These are phyloP conservation scores for Trichomonascaceae sp. DNA, from an alignment of 1,139 yeast species.

Conservation along the genomic window DNA sequence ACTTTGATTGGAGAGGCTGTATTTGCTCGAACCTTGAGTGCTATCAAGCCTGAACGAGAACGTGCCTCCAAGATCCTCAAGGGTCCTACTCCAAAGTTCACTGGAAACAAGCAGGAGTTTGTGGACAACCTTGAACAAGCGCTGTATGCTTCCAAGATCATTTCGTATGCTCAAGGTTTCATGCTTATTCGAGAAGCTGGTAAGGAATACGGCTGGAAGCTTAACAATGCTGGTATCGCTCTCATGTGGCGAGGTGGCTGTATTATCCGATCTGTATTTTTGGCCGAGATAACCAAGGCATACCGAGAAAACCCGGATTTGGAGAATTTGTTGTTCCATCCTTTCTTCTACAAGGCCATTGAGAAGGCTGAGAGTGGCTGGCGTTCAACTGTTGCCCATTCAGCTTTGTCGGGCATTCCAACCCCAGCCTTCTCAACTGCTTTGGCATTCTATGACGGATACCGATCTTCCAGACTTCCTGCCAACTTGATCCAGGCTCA, in stretches of 20 bases:
- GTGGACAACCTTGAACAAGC: slow-evolving; percentile 97
- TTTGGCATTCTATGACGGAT: slow-evolving; percentile 96
- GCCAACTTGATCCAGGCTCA: slow-evolving; percentile 99
- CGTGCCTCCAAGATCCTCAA: slow-evolving; percentile 70
- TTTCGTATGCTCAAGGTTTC: slow-evolving; percentile 98
- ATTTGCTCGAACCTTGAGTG: slow-evolving; percentile 91
- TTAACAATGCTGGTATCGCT: slow-evolving; percentile 97
- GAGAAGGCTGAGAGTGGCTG: slow-evolving; percentile 92
- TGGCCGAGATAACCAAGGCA: slow-evolving; percentile 94
- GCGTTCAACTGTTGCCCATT: slow-evolving; percentile 80
- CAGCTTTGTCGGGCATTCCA: slow-evolving; percentile 85
- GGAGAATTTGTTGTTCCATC: slow-evolving; percentile 92
- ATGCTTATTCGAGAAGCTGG: slow-evolving; percentile 99
- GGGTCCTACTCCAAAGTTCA: slow-evolving; percentile 70
- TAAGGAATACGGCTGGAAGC: slow-evolving; percentile 91
- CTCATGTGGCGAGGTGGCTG: slow-evolving; percentile 99
- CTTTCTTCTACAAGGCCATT: slow-evolving; percentile 89
- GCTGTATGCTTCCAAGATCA: slow-evolving; percentile 95
- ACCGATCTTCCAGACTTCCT: slow-evolving; percentile 91
- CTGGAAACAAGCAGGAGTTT: slow-evolving; percentile 73
- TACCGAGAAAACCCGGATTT: slow-evolving; percentile 89
- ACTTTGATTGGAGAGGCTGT: slow-evolving; percentile 99
- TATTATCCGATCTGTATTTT: slow-evolving; percentile 97
- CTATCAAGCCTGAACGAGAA: slow-evolving; percentile 84
- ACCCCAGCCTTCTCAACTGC: slow-evolving; percentile 98